Evolutionary conservation across 345 rosid species (phyloP), one percentile per base, ranked within the genome.

Genomic region (Kernera saxatilis): DNA sequence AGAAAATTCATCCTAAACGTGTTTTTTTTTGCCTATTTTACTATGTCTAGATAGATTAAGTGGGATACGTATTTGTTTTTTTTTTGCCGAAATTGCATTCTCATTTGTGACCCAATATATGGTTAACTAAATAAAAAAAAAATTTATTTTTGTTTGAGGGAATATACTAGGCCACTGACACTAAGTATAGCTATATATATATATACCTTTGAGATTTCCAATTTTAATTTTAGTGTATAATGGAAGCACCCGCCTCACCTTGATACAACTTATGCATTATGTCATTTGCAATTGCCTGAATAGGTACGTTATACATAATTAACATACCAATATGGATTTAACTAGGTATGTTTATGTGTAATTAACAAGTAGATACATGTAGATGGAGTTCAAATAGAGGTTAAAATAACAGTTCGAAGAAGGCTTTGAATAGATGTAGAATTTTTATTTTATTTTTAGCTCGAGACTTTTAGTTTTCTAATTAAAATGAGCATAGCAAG

Each of bases 21-120:
- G 57, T 62, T 25, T 71, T 25, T 65, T 37, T 30, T 8, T n/a
- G n/a, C 70, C 46, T 35, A n/a, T 52, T 60, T 29, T 57, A 49
- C 61, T 57, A 73, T 32, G 37, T 52, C 13, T 32, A 52, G 64
- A 72, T 52, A 72, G 29, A 70, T 19, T 52, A 52, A 18, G 37
- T 58, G 22, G 45, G 33, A 71, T 71, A 27, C 13, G 43, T 60
- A 30, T 71, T 71, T 37, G 13, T 10, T 14, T 50, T 10, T 14
- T 50, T 60, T 15, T 51, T 14, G 22, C 30, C 33, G 17, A 70
- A 60, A 27, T 32, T 60, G 41, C 15, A 59, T 48, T 62, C 32
- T 11, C 54, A 61, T 61, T 44, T 62, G 5, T 29, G 60, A 25
- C 39, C 30, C 9, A 29, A 37, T 36, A 48, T 50, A 7, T 60